phyloP scores from a whole-genome alignment of 495 filamentous ascomycete species.

The Penicillium egyptiacum region DNA sequence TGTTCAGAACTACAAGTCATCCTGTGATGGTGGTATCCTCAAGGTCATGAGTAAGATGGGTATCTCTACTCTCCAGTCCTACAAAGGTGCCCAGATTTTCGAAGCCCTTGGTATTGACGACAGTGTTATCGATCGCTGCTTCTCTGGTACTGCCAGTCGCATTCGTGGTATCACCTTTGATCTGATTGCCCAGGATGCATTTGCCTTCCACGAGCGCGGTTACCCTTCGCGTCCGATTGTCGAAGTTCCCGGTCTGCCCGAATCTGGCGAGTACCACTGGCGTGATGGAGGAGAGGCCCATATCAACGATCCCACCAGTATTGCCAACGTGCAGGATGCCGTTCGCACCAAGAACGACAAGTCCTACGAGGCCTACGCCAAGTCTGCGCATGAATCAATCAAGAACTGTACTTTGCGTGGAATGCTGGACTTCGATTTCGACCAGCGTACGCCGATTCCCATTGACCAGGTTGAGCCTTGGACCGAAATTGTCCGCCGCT shows the following conservation, averaged over 20 bases:
- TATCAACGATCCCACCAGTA: conserved; percentile 91
- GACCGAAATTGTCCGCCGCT: conserved; percentile 97
- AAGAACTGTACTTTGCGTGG: conserved; percentile 97
- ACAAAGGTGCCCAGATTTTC: conserved; percentile 99
- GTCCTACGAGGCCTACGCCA: conserved; percentile 97
- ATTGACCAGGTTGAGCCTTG: conserved; percentile 99
- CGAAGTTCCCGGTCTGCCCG: conserved; percentile 78
- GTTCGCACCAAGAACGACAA: conserved; percentile 99
- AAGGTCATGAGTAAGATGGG: conserved; percentile 99
- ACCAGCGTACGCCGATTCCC: conserved; percentile 79
- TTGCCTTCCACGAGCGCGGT: conserved; percentile 94
- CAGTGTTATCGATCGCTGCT: conserved; percentile 92
- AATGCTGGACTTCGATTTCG: conserved; percentile 97
- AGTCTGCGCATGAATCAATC: conserved; percentile 93
- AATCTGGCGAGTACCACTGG: conserved; percentile 99
- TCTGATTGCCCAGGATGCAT: conserved; percentile 93
- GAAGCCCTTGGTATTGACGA: conserved; percentile 98
- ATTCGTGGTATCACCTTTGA: conserved; percentile 97
- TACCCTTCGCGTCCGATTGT: conserved; percentile 82
- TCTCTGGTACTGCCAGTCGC: conserved; percentile 91
- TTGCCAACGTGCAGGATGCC: conserved; percentile 98
- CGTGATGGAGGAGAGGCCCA: conserved; percentile 98
- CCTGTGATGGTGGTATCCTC: conserved; percentile 94
- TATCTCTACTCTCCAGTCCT: conserved; percentile 96
- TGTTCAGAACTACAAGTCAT: conserved; percentile 97